A percentile compares a stretch with the other conserved stretches of the same genome.
Evolutionary conservation across 2,329 filamentous ascomycete species (phyloP).

Genomic region (Nannizziopsis barbatae): DNA sequence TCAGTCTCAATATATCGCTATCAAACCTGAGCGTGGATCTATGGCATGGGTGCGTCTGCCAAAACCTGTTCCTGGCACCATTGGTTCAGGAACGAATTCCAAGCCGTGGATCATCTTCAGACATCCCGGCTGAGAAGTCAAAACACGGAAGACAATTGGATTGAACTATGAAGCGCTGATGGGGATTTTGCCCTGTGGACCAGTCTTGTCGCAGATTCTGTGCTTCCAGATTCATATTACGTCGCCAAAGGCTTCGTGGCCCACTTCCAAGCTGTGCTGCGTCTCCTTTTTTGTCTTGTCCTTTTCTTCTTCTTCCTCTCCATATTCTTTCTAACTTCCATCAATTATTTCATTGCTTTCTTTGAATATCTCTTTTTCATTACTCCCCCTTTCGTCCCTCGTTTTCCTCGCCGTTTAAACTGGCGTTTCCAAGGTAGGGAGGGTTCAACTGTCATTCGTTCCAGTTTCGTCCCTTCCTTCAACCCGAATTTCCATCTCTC

Average conservation of each 20-base stretch:
- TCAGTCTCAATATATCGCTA: no score
- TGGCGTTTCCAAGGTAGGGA: slow-evolving; percentile 3
- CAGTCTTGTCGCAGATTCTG: no score
- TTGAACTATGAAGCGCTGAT: no score
- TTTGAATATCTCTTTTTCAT: not conserved
- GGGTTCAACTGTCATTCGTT: slow-evolving; percentile 19
- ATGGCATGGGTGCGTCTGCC: no score
- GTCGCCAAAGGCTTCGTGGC: slow-evolving; percentile 1
- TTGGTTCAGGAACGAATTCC: no score
- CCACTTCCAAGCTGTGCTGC: slow-evolving; percentile 4
- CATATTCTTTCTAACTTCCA: slow-evolving; percentile 8
- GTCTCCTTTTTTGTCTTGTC: slow-evolving; percentile 1
- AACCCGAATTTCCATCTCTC: slow-evolving; percentile 18
- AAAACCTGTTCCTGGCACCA: no score
- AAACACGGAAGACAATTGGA: no score
- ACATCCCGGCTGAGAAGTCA: no score
- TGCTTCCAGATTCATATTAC: no score
- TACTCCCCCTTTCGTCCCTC: not conserved
- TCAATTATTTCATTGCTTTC: not conserved
- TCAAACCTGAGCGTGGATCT: no score
- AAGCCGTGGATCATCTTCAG: no score
- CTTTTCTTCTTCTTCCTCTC: slow-evolving; percentile 11
- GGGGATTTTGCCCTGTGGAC: no score
- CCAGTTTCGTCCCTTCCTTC: slow-evolving; percentile 19
- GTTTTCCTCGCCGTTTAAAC: not conserved